Evolutionary conservation across 345 rosid genomes (phyloP).

Genomic region (Stellera chamaejasme): DNA sequence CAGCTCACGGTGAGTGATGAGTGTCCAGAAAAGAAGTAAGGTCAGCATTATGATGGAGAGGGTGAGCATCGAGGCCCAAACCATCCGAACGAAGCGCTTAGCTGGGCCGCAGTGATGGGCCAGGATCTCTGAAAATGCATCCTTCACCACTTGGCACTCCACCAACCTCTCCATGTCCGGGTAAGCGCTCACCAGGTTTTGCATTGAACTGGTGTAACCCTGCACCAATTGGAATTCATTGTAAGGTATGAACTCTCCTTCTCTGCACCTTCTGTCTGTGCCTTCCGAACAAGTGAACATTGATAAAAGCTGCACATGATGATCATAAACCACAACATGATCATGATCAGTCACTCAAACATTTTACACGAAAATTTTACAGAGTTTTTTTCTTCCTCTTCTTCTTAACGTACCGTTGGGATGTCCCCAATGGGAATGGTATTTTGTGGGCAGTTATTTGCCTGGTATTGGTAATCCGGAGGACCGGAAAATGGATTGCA

Average conservation of each 20-base stretch:
- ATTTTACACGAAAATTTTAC: too few relatives aligned
- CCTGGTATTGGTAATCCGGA: slow-evolving; percentile 39
- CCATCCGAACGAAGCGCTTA: slow-evolving; percentile 33
- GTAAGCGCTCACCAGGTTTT: slow-evolving; percentile 39
- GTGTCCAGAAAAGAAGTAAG: slow-evolving; percentile 34
- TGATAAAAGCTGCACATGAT: slow-evolving; percentile 17
- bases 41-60: slow-evolving; percentile 40
- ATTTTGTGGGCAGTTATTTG: slow-evolving; percentile 37
- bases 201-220: slow-evolving; percentile 44
- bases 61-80: slow-evolving; percentile 39
- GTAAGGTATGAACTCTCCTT: slow-evolving; percentile 30
- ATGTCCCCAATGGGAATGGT: slow-evolving; percentile 44
- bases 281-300: slow-evolving; percentile 34
- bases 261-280: slow-evolving; percentile 28
- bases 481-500: slow-evolving; percentile 76
- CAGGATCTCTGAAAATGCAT: slow-evolving; percentile 46
- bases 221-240: slow-evolving; percentile 24
- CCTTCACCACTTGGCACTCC: slow-evolving; percentile 46
- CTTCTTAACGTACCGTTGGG: slow-evolving; percentile 37
- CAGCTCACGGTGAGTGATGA: slow-evolving; percentile 19
- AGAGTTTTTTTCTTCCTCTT: too few relatives aligned
- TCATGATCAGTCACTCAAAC: too few relatives aligned
- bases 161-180: slow-evolving; percentile 50
- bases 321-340: not conserved
- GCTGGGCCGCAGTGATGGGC: slow-evolving; percentile 41